A percentile compares a stretch with the other conserved stretches of the same genome.
Conservation (phyloP, 495 filamentous ascomycete species). For the Aspergillus incahuasiensis region DNA sequence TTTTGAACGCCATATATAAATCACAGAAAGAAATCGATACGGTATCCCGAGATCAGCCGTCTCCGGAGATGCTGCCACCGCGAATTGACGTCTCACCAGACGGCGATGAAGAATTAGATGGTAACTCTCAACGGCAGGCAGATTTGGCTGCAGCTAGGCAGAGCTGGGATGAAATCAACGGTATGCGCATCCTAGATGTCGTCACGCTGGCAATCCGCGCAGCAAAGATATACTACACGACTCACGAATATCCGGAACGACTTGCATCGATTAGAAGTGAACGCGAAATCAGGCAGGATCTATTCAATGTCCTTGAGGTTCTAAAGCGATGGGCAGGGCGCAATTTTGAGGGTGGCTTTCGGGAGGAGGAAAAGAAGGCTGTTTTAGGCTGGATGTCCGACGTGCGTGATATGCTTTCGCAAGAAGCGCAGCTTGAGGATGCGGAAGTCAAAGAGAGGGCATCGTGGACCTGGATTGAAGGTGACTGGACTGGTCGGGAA, state of each 20-base stretch:
- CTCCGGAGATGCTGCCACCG: slow-evolving; percentile 25
- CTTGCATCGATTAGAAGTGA: slow-evolving; percentile 83
- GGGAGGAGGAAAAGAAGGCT: slow-evolving; percentile 62
- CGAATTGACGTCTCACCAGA: slow-evolving; percentile 33
- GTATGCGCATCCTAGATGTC: slow-evolving; percentile 84
- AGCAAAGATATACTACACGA: slow-evolving; percentile 90
- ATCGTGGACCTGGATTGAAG: slow-evolving; percentile 72
- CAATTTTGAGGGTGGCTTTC: slow-evolving; percentile 81
- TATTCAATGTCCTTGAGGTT: slow-evolving; percentile 81
- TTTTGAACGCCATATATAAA: slow-evolving; percentile 63
- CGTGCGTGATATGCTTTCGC: slow-evolving; percentile 66
- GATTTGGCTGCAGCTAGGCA: slow-evolving; percentile 31
- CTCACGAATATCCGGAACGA: slow-evolving; percentile 74
- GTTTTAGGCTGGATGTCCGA: slow-evolving; percentile 73
- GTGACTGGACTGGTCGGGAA: slow-evolving; percentile 76
- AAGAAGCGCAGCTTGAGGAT: slow-evolving; percentile 71
- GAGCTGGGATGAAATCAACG: slow-evolving; percentile 82
- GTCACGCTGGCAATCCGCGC: slow-evolving; percentile 91
- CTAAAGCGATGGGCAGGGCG: slow-evolving; percentile 85
- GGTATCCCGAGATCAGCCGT: slow-evolving; percentile 30
- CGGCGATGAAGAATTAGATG: slow-evolving; percentile 29
- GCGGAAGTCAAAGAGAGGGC: slow-evolving; percentile 64
- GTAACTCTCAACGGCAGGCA: slow-evolving; percentile 28
- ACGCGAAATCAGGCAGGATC: slow-evolving; percentile 71
- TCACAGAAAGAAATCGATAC: slow-evolving; percentile 62